Conservation (phyloP, 2,329 filamentous ascomycete species). For the Penicillium sp. region DNA sequence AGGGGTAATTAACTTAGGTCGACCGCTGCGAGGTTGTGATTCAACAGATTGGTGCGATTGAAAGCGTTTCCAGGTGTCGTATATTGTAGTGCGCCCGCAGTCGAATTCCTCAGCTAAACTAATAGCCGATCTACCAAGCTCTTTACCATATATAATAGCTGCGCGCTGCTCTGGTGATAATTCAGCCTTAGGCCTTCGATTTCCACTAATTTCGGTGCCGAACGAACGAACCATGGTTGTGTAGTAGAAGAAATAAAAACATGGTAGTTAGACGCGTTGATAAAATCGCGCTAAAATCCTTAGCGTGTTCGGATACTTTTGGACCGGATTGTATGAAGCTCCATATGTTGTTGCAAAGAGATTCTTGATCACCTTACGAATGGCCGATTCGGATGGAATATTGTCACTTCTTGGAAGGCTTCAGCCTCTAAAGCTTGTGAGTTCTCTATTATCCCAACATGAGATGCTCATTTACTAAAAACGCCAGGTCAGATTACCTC, state of each 20-base stretch:
- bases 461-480: not conserved
- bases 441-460: not conserved
- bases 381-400: not conserved
- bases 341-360: not conserved
- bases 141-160: no score
- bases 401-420: not conserved
- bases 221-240: not conserved
- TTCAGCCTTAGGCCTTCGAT: not conserved
- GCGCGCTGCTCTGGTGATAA: not conserved
- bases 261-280: not conserved
- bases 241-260: not conserved
- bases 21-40: not conserved
- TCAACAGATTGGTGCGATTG: not conserved
- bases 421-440: not conserved
- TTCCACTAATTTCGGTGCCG: slow-evolving; percentile 1
- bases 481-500: not conserved
- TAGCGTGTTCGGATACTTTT: not conserved
- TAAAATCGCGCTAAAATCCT: not conserved
- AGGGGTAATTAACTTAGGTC: not conserved
- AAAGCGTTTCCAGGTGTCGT: not conserved
- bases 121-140: no score
- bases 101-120: not conserved
- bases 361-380: not conserved
- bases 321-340: not conserved
- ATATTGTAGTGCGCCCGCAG: not conserved